Conservation (phyloP, 495 filamentous ascomycete genomes). For the Trichoderma orchidacearum region DNA sequence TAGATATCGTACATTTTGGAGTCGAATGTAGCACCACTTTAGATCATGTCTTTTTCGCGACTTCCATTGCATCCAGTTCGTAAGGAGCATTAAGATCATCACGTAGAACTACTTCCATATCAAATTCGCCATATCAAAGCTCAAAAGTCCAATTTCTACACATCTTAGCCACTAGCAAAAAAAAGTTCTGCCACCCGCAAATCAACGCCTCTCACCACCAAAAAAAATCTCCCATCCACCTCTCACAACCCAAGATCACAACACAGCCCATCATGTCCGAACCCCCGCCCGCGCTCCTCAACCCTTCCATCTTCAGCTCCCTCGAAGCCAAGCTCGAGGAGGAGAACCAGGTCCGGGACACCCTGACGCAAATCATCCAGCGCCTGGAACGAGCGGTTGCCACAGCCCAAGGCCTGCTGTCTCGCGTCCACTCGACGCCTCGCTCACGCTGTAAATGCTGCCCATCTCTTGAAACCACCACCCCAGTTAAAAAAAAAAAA, state of each 20-base stretch:
- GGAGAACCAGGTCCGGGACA: constrained; percentile 67
- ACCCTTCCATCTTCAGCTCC: constrained; percentile 72
- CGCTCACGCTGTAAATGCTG: constrained; percentile 51
- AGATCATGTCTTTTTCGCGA: too few relatives aligned
- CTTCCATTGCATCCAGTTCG: too few relatives aligned
- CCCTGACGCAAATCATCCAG: constrained; percentile 68
- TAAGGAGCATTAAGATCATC: too few relatives aligned
- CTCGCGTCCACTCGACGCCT: constrained; percentile 80
- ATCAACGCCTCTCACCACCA: neutral
- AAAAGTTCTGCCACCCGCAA: neutral
- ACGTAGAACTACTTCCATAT: too few relatives aligned
- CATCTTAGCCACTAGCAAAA: neutral
- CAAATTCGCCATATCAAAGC: too few relatives aligned
- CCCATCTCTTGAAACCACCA: neutral
- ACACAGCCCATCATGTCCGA: neutral
- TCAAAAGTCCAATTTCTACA: too few relatives aligned
- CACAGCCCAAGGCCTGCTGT: constrained; percentile 64
- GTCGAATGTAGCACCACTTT: too few relatives aligned
- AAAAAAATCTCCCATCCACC: neutral
- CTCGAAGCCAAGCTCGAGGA: constrained; percentile 86
- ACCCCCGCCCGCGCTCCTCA: constrained; percentile 21
- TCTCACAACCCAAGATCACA: neutral
- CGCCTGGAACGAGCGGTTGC: constrained; percentile 52
- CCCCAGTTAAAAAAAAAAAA: neutral
- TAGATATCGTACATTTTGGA: too few relatives aligned